phyloP scores from a whole-genome alignment of 352 stramenopile species.

The Pythium rhizo-oryzae region DNA sequence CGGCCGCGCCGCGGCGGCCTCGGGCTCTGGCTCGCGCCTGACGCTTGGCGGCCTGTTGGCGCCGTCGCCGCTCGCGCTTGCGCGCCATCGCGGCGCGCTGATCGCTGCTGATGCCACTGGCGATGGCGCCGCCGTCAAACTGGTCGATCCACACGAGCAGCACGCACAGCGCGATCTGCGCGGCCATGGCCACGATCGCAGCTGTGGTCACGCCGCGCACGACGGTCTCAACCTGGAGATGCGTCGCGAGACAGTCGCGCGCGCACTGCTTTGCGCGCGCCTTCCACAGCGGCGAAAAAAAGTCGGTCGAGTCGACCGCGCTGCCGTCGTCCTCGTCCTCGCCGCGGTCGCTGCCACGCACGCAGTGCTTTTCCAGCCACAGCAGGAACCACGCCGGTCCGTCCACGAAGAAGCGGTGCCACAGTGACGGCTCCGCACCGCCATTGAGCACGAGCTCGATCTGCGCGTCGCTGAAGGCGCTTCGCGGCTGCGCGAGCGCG shows the following conservation, averaged over 20 bases:
- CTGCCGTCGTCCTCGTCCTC: background rate
- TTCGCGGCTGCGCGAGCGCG: conserved; percentile 5
- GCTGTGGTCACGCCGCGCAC: conserved; percentile 3
- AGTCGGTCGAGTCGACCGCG: conserved; percentile 31
- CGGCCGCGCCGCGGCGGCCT: too few species aligned
- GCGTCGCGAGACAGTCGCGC: background rate
- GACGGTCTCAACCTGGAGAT: conserved; percentile 14
- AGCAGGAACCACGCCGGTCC: conserved; percentile 45
- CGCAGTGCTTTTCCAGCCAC: conserved; percentile 41
- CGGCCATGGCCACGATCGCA: conserved; percentile 3
- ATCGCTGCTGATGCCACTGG: background rate
- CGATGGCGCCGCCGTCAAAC: conserved; percentile 7
- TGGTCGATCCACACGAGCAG: conserved; percentile 16
- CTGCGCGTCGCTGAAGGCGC: conserved; percentile 26
- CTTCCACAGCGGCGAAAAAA: conserved; percentile 39
- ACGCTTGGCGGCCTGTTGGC: background rate
- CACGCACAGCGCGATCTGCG: conserved; percentile 17
- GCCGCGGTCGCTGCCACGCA: background rate
- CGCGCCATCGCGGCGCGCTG: background rate
- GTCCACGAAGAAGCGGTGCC: conserved; percentile 55
- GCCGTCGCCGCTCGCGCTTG: conserved; percentile 14
- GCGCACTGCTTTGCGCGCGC: background rate
- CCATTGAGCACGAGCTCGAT: conserved; percentile 43
- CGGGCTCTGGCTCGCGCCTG: background rate
- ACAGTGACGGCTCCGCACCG: conserved; percentile 38